phyloP scores from a whole-genome alignment of 768 basidiomycete species.

The Pisolithus tinctorius region DNA sequence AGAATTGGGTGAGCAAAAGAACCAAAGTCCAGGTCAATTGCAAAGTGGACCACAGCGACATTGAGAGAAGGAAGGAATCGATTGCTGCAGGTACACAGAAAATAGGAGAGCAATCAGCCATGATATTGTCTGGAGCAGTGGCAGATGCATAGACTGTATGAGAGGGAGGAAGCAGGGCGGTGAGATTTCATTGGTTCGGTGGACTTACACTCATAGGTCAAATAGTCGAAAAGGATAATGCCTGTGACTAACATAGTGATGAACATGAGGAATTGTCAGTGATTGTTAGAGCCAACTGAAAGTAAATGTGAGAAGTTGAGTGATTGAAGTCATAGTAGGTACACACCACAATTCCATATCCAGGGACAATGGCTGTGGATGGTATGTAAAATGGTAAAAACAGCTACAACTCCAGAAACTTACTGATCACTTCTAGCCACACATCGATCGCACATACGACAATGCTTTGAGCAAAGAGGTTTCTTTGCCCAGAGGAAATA shows the following conservation, averaged over 20 bases:
- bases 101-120: slow-evolving; percentile 17
- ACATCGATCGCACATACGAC: slow-evolving; percentile 86
- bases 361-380: slow-evolving; percentile 85
- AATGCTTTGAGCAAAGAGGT: slow-evolving; percentile 92
- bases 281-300: slow-evolving; percentile 85
- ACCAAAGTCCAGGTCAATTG: slow-evolving; percentile 94
- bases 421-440: slow-evolving; percentile 91
- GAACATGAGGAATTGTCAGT: slow-evolving; percentile 94
- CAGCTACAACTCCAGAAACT: slow-evolving; percentile 22
- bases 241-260: slow-evolving; percentile 80
- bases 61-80: slow-evolving; percentile 81
- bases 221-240: slow-evolving; percentile 74
- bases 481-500: slow-evolving; percentile 57
- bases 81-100: slow-evolving; percentile 66
- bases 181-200: not conserved
- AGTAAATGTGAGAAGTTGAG: slow-evolving; percentile 4
- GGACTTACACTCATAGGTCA: slow-evolving; percentile 73
- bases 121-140: slow-evolving; percentile 5
- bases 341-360: slow-evolving; percentile 96
- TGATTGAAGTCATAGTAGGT: not conserved
- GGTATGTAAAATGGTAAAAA: slow-evolving; percentile 1
- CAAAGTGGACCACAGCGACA: slow-evolving; percentile 80
- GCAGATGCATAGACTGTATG: slow-evolving; percentile 49
- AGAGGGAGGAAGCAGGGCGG: not conserved
- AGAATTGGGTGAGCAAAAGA: slow-evolving; percentile 78